Percentiles rank a stretch among this genome's conserved stretches.
Conservation (phyloP, 75 land plant genomes). For the Pinus albicaulis region DNA sequence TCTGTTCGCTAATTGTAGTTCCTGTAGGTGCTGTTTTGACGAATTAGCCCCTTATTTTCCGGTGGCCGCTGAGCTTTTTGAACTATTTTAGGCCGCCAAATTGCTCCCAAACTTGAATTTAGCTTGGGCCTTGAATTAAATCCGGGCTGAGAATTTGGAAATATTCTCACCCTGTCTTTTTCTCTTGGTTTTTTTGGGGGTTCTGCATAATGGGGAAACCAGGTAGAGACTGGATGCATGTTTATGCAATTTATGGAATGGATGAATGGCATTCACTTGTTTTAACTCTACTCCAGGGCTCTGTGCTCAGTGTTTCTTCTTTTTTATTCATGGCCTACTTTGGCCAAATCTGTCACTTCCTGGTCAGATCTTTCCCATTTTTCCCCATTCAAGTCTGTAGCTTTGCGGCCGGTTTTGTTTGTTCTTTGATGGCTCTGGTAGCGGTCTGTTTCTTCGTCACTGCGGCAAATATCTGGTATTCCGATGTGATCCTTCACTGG, state of each 20-base stretch:
- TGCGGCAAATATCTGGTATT: conserved; percentile 50
- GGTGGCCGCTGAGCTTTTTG: not conserved
- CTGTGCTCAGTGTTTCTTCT: conserved; percentile 25
- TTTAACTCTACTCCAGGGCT: conserved; percentile 36
- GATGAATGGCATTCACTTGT: conserved; percentile 43
- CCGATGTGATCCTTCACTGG: conserved; percentile 41
- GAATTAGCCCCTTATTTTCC: too few relatives aligned
- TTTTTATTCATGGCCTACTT: conserved; percentile 39
- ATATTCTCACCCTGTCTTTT: too few relatives aligned
- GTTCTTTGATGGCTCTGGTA: conserved; percentile 40
- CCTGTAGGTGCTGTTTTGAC: too few relatives aligned
- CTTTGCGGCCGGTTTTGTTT: conserved; percentile 44
- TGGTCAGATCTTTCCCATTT: conserved; percentile 14
- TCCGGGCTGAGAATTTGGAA: too few relatives aligned
- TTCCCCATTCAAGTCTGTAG: conserved; percentile 21
- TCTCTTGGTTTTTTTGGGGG: not conserved
- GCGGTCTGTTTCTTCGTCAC: conserved; percentile 51
- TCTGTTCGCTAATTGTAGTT: too few relatives aligned
- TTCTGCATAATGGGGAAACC: conserved; percentile 30
- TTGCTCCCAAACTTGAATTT: too few relatives aligned
- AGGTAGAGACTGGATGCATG: conserved; percentile 52
- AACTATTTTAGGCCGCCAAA: not conserved
- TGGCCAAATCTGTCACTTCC: conserved; percentile 13
- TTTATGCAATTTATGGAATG: conserved; percentile 60
- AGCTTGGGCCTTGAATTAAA: too few relatives aligned